Base-by-base conservation (phyloP, 192 early-diverging fungal genomes). In the Chytriomyces sp. region DNA sequence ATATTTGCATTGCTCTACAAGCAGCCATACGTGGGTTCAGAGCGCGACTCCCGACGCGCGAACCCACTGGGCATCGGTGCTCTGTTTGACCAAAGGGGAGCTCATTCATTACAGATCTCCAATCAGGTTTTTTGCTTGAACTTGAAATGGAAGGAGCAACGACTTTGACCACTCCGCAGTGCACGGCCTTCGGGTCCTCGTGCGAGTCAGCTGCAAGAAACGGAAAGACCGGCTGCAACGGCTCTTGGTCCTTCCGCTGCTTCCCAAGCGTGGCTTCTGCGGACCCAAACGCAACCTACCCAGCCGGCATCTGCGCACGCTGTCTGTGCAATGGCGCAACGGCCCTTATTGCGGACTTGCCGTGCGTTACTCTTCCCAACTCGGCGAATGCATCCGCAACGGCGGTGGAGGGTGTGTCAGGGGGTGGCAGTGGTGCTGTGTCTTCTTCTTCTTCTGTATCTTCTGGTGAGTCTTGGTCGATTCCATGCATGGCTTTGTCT, bases 251-350 rank as follows among this genome's bases (percentile, higher is more conserved):
- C 2, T 57, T 57, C 53, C 13, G 53, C 16, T 57, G 53, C 53
- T 57, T n/a, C 53, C 53, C 53, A n/a, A 20, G 53, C 53, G 53
- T 57, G 3, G 53, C 16, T 57, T 13, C 20, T 57, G 53, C 53
- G 2, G 53, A 57, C 53, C 20, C 53, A 2, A 20, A n/a, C 16
- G 53, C 53, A 13, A 57, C 2, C 45, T 74, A 74, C 46, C 60
- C 72, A 9, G 10, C 72, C 10, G 72, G 61, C 60, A 59, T 63
- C 44, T 75, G 73, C 73, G 73, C 73, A 13, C 73, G 73, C n/a
- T 75, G 73, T 66, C 73, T 75, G 23, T 75, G 73, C 64, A 75
- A 65, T 45, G 26, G 26, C 49, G 24, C 18, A n/a, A 65, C 28
- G 61, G 35, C 57, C 11, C 61, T 75, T 10, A 8, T 75, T 11